These are phyloP conservation scores for Nephelium lappaceum DNA, from an alignment of 345 rosid species.

Conservation along the genomic window DNA sequence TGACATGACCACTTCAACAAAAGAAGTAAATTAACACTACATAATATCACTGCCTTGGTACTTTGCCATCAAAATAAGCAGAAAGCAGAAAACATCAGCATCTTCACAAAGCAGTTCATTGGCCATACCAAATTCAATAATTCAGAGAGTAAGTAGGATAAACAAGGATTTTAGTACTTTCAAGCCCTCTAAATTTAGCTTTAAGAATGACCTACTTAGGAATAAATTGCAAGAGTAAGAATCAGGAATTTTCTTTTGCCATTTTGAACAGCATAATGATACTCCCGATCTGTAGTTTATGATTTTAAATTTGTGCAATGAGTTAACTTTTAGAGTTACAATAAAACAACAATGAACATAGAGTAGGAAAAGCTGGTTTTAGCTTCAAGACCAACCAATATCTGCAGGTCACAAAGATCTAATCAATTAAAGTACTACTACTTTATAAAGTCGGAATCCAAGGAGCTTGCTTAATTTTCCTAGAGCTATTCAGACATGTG, in stretches of 20 bases:
- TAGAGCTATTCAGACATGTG: neutral
- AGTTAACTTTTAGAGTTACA: neutral
- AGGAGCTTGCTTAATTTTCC: neutral
- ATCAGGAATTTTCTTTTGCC: neutral
- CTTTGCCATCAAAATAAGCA: too few relatives aligned
- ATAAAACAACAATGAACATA: neutral
- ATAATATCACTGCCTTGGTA: too few relatives aligned
- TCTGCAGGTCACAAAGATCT: neutral
- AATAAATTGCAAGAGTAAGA: neutral
- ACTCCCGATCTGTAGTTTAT: neutral
- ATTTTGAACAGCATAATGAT: neutral
- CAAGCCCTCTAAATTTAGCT: slow-evolving; percentile 1
- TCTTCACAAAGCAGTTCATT: too few relatives aligned
- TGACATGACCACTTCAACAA: too few relatives aligned
- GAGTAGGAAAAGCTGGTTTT: neutral
- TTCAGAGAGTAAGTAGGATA: too few relatives aligned
- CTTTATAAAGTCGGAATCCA: neutral
- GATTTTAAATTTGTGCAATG: neutral
- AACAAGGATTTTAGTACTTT: too few relatives aligned
- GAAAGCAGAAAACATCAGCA: too few relatives aligned
- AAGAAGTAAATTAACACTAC: neutral
- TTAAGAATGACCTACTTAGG: slow-evolving; percentile 1
- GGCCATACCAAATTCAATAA: too few relatives aligned
- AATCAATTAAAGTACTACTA: neutral
- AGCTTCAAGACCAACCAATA: neutral